Evolutionary conservation across 2,329 filamentous ascomycete species (phyloP).

Genomic region (Rhynchosporium agropyri): DNA sequence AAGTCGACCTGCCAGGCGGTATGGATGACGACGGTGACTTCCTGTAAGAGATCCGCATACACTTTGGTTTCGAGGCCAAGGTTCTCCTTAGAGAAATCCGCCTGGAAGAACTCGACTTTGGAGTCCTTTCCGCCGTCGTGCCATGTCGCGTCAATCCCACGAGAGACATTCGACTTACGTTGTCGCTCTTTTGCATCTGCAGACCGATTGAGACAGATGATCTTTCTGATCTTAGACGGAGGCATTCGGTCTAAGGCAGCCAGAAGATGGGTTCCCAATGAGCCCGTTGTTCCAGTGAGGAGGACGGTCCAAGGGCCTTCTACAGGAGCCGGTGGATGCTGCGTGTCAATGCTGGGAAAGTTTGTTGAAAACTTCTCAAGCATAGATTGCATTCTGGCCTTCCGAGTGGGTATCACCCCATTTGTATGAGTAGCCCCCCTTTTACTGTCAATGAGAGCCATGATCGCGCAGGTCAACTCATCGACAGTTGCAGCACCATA

Average conservation of each 20-base stretch:
- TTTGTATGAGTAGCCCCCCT: background rate
- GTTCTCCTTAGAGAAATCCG: constrained; percentile 50
- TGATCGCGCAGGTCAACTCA: constrained; percentile 13
- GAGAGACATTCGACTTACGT: constrained; percentile 41
- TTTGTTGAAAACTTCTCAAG: constrained; percentile 25
- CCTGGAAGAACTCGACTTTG: constrained; percentile 50
- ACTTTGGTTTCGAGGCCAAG: constrained; percentile 49
- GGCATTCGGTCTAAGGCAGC: constrained; percentile 43
- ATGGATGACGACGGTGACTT: constrained; percentile 34
- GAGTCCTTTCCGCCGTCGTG: constrained; percentile 20
- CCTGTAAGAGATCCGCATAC: constrained; percentile 29
- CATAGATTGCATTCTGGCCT: constrained; percentile 20
- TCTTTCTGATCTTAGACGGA: constrained; percentile 42
- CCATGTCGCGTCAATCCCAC: constrained; percentile 41
- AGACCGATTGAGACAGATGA: constrained; percentile 54
- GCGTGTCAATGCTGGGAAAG: constrained; percentile 7
- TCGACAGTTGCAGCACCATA: constrained; percentile 22
- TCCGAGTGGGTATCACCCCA: background rate
- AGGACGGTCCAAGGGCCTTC: constrained; percentile 35
- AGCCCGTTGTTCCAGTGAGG: constrained; percentile 54
- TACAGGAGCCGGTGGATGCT: background rate
- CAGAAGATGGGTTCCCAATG: constrained; percentile 52
- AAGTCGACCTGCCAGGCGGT: constrained; percentile 46
- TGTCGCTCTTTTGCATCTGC: constrained; percentile 26
- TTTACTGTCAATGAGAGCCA: background rate